These are phyloP conservation scores for Sugiyamaella neomexicana DNA, from an alignment of 1,139 yeast species.

Conservation along the genomic window DNA sequence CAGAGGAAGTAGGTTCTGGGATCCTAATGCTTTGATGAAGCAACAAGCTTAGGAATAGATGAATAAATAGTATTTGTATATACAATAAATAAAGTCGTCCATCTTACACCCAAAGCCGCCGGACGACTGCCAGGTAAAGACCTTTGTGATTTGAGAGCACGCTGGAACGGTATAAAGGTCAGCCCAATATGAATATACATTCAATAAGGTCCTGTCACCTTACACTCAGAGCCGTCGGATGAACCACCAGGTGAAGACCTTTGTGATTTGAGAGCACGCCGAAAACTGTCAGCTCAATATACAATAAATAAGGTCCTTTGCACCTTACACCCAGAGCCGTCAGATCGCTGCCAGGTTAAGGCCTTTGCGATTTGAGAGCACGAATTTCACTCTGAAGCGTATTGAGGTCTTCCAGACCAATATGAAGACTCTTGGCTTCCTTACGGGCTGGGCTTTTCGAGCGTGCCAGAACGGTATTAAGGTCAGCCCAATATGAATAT, in stretches of 20 bases:
- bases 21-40: constrained; percentile 19
- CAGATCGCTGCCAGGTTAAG: not conserved
- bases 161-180: no score
- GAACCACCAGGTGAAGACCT: not conserved
- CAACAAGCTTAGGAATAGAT: not conserved
- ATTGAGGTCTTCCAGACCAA: not conserved
- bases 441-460: constrained; percentile 35
- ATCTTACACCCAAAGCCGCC: no score
- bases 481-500: no score
- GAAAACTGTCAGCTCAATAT: not conserved
- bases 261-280: not conserved
- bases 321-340: no score
- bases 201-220: no score
- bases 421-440: constrained; percentile 2
- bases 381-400: not conserved
- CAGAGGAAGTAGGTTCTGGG: constrained; percentile 29
- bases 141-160: no score
- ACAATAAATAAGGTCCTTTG: no score
- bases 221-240: no score
- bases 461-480: no score
- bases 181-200: no score
- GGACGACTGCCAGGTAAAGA: no score
- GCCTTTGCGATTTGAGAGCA: not conserved
- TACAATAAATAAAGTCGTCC: not conserved
- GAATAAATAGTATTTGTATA: not conserved